Evolutionary conservation across 2,329 filamentous ascomycete species (phyloP).

Genomic region (Fusarium musae): DNA sequence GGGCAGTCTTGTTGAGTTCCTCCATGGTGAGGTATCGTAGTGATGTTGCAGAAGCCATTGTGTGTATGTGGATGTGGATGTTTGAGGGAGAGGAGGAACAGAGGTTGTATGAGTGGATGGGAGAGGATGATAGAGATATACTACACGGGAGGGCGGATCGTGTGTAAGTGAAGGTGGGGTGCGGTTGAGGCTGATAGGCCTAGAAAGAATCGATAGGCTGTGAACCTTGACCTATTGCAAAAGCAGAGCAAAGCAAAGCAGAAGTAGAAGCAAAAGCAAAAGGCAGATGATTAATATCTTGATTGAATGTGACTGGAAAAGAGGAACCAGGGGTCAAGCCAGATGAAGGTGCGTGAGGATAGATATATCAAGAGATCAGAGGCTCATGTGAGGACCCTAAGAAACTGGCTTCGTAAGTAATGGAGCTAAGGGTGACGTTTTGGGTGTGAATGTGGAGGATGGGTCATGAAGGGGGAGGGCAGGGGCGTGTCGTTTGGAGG

Average conservation of each 20-base stretch:
- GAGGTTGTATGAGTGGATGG: conserved; percentile 16
- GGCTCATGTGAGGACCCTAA: conserved; percentile 50
- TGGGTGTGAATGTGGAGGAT: conserved; percentile 35
- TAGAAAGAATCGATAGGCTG: conserved; percentile 15
- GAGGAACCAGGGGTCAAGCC: conserved; percentile 28
- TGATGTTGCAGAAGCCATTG: conserved; percentile 50
- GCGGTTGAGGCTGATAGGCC: conserved; percentile 11
- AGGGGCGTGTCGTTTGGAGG: conserved; percentile 50
- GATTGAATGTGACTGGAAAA: conserved; percentile 37
- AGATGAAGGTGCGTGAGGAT: conserved; percentile 39
- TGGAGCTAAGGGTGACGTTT: conserved; percentile 52
- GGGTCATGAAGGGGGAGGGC: background rate
- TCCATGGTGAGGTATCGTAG: conserved; percentile 57
- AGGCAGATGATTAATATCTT: conserved; percentile 29
- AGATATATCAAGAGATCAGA: conserved; percentile 45
- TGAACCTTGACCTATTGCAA: conserved; percentile 13
- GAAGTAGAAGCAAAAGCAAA: conserved; percentile 1
- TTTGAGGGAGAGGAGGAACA: conserved; percentile 11
- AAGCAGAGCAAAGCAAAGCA: background rate
- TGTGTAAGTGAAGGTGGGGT: conserved; percentile 35
- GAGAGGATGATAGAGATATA: conserved; percentile 25
- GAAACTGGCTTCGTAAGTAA: conserved; percentile 50
- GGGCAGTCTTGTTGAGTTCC: conserved; percentile 76
- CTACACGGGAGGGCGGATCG: conserved; percentile 27
- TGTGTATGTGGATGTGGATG: conserved; percentile 6